These are phyloP conservation scores for Pyrenochaeta sp. DNA, from an alignment of 2,329 filamentous ascomycete genomes.

Conservation along the genomic window DNA sequence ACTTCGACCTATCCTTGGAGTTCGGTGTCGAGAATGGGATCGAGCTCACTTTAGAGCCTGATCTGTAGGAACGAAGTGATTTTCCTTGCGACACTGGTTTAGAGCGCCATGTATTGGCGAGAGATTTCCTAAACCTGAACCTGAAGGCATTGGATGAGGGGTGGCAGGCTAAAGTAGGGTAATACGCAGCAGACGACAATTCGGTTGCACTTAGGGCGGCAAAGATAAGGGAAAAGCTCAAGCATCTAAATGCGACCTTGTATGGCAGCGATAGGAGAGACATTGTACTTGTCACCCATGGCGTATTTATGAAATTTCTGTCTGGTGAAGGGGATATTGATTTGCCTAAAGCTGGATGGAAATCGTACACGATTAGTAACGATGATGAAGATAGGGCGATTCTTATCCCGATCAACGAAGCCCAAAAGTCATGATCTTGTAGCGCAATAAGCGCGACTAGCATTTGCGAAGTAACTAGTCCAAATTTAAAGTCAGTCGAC, in stretches of 20 bases:
- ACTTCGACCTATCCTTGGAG: conserved; percentile 7
- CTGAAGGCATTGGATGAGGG: conserved; percentile 12
- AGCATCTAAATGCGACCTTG: no score
- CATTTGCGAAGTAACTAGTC: conserved; percentile 1
- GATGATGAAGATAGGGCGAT: conserved; percentile 4
- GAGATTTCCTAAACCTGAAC: conserved; percentile 11
- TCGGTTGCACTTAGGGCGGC: no score
- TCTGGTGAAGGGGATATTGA: no score
- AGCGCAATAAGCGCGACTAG: neutral
- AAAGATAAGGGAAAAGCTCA: no score
- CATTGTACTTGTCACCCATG: no score
- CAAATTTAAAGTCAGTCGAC: no score
- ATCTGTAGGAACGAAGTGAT: conserved; percentile 14
- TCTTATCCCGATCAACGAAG: no score
- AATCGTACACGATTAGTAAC: conserved; percentile 30
- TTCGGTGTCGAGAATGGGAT: conserved; percentile 11
- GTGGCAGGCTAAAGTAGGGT: no score
- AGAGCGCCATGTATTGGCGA: conserved; percentile 9
- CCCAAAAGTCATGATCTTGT: neutral
- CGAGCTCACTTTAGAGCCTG: conserved; percentile 12
- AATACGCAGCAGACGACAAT: no score
- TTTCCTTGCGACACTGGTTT: conserved; percentile 18
- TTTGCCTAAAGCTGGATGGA: conserved; percentile 45
- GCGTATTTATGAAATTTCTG: no score
- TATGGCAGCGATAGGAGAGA: no score